Evolutionary conservation across 495 filamentous ascomycete species (phyloP).

Genomic region (Trichoderma erinaceum): DNA sequence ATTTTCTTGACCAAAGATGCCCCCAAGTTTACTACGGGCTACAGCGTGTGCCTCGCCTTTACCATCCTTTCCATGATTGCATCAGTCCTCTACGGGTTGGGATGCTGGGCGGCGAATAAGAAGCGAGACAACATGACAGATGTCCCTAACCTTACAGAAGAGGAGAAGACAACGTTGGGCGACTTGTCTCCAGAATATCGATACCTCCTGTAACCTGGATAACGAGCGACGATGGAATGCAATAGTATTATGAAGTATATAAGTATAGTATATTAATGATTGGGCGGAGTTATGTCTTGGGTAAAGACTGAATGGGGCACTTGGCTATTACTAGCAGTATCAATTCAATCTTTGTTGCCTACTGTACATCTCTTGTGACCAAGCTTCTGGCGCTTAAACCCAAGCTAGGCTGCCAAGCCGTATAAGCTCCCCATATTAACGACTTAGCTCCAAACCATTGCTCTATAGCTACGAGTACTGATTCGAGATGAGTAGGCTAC

Average conservation of each 20-base stretch:
- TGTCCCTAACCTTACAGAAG: constrained; percentile 57
- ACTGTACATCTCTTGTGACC: too few relatives aligned
- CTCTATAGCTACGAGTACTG: too few relatives aligned
- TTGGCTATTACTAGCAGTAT: too few relatives aligned
- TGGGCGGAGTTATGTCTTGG: not conserved
- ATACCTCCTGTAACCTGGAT: constrained; percentile 26
- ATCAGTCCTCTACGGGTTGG: constrained; percentile 55
- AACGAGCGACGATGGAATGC: not conserved
- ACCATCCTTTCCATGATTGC: constrained; percentile 53
- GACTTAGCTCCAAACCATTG: too few relatives aligned
- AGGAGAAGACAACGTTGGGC: constrained; percentile 67
- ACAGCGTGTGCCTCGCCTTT: constrained; percentile 72
- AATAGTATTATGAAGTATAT: not conserved
- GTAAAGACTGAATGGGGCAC: not conserved
- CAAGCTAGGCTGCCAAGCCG: too few relatives aligned
- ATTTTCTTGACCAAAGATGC: constrained; percentile 68
- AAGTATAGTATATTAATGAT: not conserved
- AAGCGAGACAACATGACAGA: constrained; percentile 55
- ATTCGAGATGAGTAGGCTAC: not conserved
- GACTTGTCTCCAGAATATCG: constrained; percentile 54
- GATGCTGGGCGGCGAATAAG: constrained; percentile 50
- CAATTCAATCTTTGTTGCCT: too few relatives aligned
- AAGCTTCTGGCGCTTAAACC: not conserved
- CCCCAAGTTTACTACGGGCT: constrained; percentile 66
- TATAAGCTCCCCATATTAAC: too few relatives aligned